Evolutionary conservation across 2,329 filamentous ascomycete species (phyloP), one percentile per base, ranked within the genome.

Genomic region (Cladosporium velox): DNA sequence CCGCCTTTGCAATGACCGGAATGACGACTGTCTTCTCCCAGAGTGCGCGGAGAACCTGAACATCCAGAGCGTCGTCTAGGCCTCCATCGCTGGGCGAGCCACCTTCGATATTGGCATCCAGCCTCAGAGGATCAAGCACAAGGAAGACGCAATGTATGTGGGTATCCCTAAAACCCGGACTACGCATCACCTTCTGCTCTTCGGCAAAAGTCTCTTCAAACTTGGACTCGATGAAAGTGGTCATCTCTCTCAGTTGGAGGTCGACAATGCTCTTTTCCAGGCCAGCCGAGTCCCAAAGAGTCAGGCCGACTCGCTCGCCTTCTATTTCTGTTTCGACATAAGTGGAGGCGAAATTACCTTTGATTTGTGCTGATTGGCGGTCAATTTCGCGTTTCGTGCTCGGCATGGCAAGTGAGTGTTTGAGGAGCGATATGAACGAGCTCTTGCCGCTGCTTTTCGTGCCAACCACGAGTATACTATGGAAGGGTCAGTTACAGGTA

Each of bases 121-220:
- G 87, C 55, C 91, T 90, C 62, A 88, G 84, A 1, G 95, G 95
- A 77, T 99, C 95, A 64, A 99, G 87, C 65, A 99, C 83, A 65
- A 98, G 85, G 80, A 99, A 97, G 64, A 93, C 93, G 71, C 92
- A 96, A 77, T 99, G 95, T 70, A 99, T 97, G 78, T 99, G 95
- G 60, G 94, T 97, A 81, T 99, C 95, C 77, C 93, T 91, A 70
- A 92, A 91, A 65, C 93, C 94, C 30, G 95, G 94, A 63, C 93
- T 93, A 73, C 95, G 91, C 68, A 97, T 85, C 57, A 99, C 93
- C 83, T 97, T 98, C 86, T 96, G 96, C 82, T 99, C 95, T 80
- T 99, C 95, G 59, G 88, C 88, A 77, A 99, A 96, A 0, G 95
- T 98, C 75, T 99, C 95, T 78, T 99, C 94, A 72, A 99, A 99